phyloP scores from a whole-genome alignment of 202 grass and related monocot genomes.

The Alloteropsis angusta region DNA sequence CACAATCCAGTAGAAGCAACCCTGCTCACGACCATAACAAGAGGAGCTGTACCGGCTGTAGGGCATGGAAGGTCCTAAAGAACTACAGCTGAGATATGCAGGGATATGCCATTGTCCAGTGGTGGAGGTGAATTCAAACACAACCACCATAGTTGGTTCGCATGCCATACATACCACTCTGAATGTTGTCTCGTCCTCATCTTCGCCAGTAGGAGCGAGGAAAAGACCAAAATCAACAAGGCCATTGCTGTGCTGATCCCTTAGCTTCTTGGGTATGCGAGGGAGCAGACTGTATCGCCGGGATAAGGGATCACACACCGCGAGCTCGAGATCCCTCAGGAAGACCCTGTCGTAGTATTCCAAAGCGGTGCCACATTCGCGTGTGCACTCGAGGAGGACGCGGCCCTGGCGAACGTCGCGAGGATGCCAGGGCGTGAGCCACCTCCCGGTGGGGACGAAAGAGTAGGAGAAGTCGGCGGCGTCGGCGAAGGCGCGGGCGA shows the following conservation, averaged over 20 bases:
- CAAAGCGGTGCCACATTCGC: background rate
- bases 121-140: background rate
- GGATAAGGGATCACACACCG: background rate
- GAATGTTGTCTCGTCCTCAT: background rate
- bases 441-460: background rate
- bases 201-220: background rate
- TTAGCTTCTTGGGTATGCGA: background rate
- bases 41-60: background rate
- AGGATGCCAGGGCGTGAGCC: background rate
- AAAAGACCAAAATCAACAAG: background rate
- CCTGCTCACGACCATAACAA: background rate
- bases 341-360: background rate
- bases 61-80: too few species aligned
- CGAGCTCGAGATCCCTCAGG: background rate
- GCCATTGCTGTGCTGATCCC: background rate
- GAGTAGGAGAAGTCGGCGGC: background rate
- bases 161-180: background rate
- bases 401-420: background rate
- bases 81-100: background rate
- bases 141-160: background rate
- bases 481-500: background rate
- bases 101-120: background rate
- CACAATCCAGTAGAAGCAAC: background rate
- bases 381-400: slow-evolving; percentile 1
- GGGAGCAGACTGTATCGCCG: background rate